Evolutionary conservation across 1,139 yeast genomes (phyloP).

Genomic region (Debaryomyces sp.): DNA sequence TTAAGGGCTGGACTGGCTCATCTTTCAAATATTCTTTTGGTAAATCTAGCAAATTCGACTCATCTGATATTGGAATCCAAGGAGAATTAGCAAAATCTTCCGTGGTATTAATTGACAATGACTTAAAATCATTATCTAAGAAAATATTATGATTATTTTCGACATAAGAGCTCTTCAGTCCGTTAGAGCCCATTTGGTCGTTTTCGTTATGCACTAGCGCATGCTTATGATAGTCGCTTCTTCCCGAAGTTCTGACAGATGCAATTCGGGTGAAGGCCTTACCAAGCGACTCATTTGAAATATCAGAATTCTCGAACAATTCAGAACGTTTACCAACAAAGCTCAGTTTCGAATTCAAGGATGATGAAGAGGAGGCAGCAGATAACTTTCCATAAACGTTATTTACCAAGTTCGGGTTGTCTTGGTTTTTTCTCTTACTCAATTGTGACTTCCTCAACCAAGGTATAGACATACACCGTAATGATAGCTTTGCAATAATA

Average conservation of each 20-base stretch:
- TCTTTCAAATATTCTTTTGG: slow-evolving; percentile 36
- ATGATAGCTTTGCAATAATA: slow-evolving; percentile 60
- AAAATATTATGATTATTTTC: slow-evolving; percentile 27
- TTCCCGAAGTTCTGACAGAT: slow-evolving; percentile 39
- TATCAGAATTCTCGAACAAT: slow-evolving; percentile 11
- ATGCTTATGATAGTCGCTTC: slow-evolving; percentile 41
- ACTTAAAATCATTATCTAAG: slow-evolving; percentile 14
- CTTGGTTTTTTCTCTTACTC: neutral
- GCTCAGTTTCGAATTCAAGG: slow-evolving; percentile 8
- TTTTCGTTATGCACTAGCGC: slow-evolving; percentile 33
- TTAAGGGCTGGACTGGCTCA: slow-evolving; percentile 15
- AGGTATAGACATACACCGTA: slow-evolving; percentile 59
- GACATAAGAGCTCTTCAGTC: slow-evolving; percentile 11
- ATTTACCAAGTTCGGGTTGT: neutral
- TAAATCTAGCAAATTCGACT: slow-evolving; percentile 31
- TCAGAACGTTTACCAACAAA: slow-evolving; percentile 6
- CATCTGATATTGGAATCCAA: neutral
- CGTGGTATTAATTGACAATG: neutral
- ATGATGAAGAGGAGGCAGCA: slow-evolving; percentile 10
- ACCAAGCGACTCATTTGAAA: slow-evolving; percentile 29
- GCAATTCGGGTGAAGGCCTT: slow-evolving; percentile 35
- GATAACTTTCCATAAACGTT: neutral
- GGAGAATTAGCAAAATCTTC: neutral
- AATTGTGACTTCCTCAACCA: slow-evolving; percentile 47
- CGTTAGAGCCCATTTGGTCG: slow-evolving; percentile 5